Percentiles rank a stretch among this genome's conserved stretches.
Conservation (phyloP, 2,329 filamentous ascomycete species). For the Sporothrix pseudoabietina region DNA sequence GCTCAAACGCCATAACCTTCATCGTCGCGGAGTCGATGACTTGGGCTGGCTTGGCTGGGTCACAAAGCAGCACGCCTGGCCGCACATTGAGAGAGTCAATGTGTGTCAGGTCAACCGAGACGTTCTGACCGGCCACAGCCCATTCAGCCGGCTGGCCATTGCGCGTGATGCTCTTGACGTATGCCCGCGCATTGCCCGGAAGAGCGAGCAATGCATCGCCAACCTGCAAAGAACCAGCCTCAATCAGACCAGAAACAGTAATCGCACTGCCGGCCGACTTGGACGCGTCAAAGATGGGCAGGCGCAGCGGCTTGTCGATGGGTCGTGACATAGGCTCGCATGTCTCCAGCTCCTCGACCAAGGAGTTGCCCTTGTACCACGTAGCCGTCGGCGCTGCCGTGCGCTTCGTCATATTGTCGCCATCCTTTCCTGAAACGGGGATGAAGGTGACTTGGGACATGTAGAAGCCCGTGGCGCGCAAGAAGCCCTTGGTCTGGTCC, state of each 20-base stretch:
- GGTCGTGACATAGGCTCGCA: conserved; percentile 72
- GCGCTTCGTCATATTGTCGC: conserved; percentile 75
- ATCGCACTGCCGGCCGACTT: conserved; percentile 77
- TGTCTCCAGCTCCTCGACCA: conserved; percentile 83
- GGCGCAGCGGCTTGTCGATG: conserved; percentile 75
- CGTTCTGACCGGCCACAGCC: conserved; percentile 73
- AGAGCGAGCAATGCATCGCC: conserved; percentile 80
- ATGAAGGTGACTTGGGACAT: conserved; percentile 81
- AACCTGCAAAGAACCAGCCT: conserved; percentile 78
- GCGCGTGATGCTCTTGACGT: conserved; percentile 78
- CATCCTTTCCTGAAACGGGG: conserved; percentile 84
- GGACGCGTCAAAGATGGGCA: conserved; percentile 88
- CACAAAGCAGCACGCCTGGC: conserved; percentile 84
- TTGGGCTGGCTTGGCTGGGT: conserved; percentile 64
- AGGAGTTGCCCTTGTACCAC: conserved; percentile 80
- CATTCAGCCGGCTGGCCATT: conserved; percentile 60
- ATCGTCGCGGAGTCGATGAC: conserved; percentile 74
- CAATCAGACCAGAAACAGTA: conserved; percentile 82
- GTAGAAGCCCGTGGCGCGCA: conserved; percentile 79
- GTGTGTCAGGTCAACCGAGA: conserved; percentile 78
- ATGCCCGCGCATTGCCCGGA: conserved; percentile 78
- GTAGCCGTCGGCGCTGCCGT: conserved; percentile 58
- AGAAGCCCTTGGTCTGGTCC: conserved; percentile 79
- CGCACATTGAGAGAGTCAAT: conserved; percentile 83
- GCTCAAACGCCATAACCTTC: conserved; percentile 87